Conservation (phyloP, 495 filamentous ascomycete species). For the Saxophila tyrrhenica region DNA sequence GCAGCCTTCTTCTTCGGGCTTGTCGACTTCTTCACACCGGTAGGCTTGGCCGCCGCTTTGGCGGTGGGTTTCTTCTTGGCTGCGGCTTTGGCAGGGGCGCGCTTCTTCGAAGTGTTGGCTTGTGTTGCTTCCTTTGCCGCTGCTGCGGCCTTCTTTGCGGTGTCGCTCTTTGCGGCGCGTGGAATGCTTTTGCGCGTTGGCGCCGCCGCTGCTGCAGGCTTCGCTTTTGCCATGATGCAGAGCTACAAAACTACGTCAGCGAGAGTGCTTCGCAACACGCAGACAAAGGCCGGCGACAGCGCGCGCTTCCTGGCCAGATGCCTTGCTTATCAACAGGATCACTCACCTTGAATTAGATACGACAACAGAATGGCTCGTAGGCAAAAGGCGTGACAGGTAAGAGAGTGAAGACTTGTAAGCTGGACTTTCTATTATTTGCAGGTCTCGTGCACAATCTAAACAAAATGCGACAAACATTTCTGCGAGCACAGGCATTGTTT, state of each 20-base stretch:
- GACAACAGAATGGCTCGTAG: not conserved
- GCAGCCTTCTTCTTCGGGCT: not conserved
- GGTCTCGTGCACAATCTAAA: not conserved
- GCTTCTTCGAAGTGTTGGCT: not conserved
- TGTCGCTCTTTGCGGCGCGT: not conserved
- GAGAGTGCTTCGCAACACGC: no score
- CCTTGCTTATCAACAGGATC: not conserved
- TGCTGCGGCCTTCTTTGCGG: not conserved
- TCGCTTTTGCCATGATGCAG: not conserved
- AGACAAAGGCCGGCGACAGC: no score
- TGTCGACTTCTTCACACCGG: not conserved
- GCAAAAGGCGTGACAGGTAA: not conserved
- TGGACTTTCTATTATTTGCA: not conserved
- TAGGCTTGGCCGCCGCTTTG: conserved; percentile 2
- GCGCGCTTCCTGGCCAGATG: not conserved
- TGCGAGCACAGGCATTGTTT: not conserved
- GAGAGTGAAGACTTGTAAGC: not conserved
- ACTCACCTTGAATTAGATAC: not conserved
- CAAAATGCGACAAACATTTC: not conserved
- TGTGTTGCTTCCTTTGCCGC: not conserved
- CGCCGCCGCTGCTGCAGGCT: not conserved
- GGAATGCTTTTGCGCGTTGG: not conserved
- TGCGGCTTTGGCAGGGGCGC: not conserved
- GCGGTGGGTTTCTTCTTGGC: not conserved
- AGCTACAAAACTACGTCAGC: no score